Percentiles rank a stretch among this genome's conserved stretches.
Evolutionary conservation across 139 green algal species (phyloP).

Genomic region (Tetraselmis striata): DNA sequence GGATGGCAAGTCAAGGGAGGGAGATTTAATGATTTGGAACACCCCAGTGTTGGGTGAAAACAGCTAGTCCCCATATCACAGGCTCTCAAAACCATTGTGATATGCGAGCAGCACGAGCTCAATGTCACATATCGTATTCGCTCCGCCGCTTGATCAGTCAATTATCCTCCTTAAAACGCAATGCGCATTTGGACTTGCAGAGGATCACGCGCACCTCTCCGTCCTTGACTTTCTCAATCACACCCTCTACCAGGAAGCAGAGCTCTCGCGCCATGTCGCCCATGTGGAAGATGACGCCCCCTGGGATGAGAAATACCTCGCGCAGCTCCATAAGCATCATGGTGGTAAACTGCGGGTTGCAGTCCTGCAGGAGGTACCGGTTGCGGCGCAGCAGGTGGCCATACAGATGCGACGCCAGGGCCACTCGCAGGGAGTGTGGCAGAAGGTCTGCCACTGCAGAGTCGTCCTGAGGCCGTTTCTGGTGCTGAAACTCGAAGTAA

Average conservation of each 20-base stretch:
- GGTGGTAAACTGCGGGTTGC: slow-evolving; percentile 22
- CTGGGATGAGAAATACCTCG: slow-evolving; percentile 33
- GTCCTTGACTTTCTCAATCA: slow-evolving; percentile 20
- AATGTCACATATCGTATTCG: too few relatives aligned
- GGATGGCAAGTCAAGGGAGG: too few relatives aligned
- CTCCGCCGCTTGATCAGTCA: too few relatives aligned
- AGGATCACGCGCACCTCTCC: neutral
- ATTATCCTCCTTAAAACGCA: too few relatives aligned
- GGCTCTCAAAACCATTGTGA: too few relatives aligned
- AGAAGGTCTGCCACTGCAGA: slow-evolving; percentile 8
- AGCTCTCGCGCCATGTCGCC: slow-evolving; percentile 31
- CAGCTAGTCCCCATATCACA: too few relatives aligned
- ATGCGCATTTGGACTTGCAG: too few relatives aligned
- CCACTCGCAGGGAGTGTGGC: slow-evolving; percentile 22
- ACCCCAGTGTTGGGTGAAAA: too few relatives aligned
- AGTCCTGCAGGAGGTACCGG: slow-evolving; percentile 23
- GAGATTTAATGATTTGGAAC: too few relatives aligned
- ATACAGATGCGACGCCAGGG: slow-evolving; percentile 26
- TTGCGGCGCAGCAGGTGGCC: slow-evolving; percentile 24
- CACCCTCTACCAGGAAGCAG: slow-evolving; percentile 25
- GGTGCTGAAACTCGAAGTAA: slow-evolving; percentile 38
- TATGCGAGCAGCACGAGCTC: too few relatives aligned
- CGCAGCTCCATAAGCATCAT: slow-evolving; percentile 23
- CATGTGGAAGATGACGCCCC: slow-evolving; percentile 18
- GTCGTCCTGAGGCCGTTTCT: slow-evolving; percentile 25